A percentile compares a stretch with the other conserved stretches of the same genome.
These are phyloP conservation scores for Hymenoscyphus fructigenus DNA, from an alignment of 2,329 filamentous ascomycete species.

Conservation along the genomic window DNA sequence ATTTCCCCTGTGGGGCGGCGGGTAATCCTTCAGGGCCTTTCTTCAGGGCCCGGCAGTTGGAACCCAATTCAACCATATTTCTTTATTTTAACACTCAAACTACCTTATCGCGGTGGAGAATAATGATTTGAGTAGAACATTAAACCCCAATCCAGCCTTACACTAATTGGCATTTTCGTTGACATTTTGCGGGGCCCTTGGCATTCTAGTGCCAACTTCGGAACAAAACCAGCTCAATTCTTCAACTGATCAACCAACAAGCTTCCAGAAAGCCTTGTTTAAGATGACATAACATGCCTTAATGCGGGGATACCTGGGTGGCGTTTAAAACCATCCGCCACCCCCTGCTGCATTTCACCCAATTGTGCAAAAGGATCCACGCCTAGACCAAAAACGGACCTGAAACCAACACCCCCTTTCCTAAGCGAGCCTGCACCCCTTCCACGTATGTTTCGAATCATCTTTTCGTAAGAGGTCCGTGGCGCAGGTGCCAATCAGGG, in stretches of 20 bases:
- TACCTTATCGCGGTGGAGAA: too few species aligned
- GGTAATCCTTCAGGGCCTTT: background rate
- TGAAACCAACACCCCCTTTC: background rate
- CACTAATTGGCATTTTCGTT: background rate
- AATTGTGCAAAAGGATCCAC: too few species aligned
- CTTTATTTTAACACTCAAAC: background rate
- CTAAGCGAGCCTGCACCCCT: constrained; percentile 4
- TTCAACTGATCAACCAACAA: background rate
- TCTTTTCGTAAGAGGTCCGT: constrained; percentile 1
- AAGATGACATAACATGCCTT: background rate
- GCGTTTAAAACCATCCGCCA: too few species aligned
- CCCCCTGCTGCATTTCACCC: too few species aligned
- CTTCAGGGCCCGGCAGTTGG: background rate
- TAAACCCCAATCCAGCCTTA: too few species aligned
- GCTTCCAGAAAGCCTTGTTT: background rate
- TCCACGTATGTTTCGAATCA: background rate
- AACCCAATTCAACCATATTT: background rate
- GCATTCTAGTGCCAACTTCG: background rate
- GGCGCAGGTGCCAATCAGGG: background rate
- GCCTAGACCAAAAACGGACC: too few species aligned
- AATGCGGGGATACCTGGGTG: background rate
- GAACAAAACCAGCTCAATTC: background rate
- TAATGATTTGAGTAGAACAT: background rate
- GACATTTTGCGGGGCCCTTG: background rate
- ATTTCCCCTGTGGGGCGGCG: background rate